These are phyloP conservation scores for Tinospora cordifolia DNA, from an alignment of 164 flowering plant species.

Conservation along the genomic window DNA sequence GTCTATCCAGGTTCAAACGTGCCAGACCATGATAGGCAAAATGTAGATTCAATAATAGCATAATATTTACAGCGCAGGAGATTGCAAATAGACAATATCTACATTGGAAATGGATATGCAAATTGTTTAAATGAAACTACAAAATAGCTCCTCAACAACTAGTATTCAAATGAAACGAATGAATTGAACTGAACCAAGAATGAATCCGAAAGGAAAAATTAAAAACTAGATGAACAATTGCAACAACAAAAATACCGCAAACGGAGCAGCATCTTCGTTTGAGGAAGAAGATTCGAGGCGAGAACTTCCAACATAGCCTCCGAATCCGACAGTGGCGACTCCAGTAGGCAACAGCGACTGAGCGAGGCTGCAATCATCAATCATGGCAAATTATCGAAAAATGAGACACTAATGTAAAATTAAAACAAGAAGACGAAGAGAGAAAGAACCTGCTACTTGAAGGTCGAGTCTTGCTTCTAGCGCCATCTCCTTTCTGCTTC, in stretches of 20 bases:
- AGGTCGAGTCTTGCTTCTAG: constrained; percentile 72
- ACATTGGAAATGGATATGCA: too few species aligned
- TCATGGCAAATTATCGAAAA: background rate
- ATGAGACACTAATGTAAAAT: background rate
- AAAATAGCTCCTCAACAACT: too few species aligned
- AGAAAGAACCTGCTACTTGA: constrained; percentile 83
- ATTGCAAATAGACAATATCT: background rate
- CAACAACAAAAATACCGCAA: constrained; percentile 20
- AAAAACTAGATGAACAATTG: too few species aligned
- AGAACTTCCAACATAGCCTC: constrained; percentile 82
- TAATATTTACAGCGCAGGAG: background rate
- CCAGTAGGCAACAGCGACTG: constrained; percentile 72
- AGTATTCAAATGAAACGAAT: background rate
- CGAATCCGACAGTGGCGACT: constrained; percentile 64
- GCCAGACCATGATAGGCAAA: background rate
- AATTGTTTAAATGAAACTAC: too few species aligned
- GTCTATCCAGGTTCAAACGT: background rate
- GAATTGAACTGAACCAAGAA: background rate
- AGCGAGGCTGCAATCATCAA: constrained; percentile 41
- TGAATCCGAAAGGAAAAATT: too few species aligned
- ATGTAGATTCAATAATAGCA: background rate
- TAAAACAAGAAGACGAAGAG: background rate
- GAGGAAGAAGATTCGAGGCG: constrained; percentile 47
- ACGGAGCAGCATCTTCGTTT: constrained; percentile 25
- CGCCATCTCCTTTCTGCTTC: constrained; percentile 70